Evolutionary conservation across 305 asterid species (phyloP), one percentile per base, ranked within the genome.

Genomic region (Solanum hybrid): DNA sequence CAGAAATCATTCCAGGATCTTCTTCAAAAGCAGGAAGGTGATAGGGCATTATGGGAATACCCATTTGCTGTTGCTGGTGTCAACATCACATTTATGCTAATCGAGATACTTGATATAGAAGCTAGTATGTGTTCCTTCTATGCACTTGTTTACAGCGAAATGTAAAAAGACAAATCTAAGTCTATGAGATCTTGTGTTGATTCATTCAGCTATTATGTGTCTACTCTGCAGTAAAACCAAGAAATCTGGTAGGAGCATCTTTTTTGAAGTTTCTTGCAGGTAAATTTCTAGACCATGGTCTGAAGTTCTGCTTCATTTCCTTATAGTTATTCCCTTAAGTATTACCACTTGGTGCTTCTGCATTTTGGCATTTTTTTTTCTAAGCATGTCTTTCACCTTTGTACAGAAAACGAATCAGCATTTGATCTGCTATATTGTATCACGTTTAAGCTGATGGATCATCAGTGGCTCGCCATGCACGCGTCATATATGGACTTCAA

Each of bases 51-150:
- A 92, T 97, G 99, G 99, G 99, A 97, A 90, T 97, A 97, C 93
- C 99, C 99, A 46, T 97, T 97, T 93, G 99, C 99, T 90, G 99
- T 97, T 87, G 99, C 98, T 89, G 99, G 99, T 91, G 99, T 97
- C 90, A 97, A 97, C 94, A 96, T 97, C 93, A 96, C 99, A 67
- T 97, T 96, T 93, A 97, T 97, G 99, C 96, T 97, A 83, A 97
- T 97, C 92, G 98, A 97, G 95, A 97, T 97, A 96, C 98, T 97
- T 90, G 99, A 97, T 93, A 98, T 97, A 88, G 99, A 95, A 95
- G 98, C 99, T 92, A 96, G 99, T 97, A 90, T 73, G 73, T 75
- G 46, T 85, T 12, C 9, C n/a, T 74, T 40, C 37, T 46, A 26
- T 87, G 33, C 12, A 4, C 78, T 36, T 90, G 75, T 24, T 61